These are phyloP conservation scores for Rubus idaeus DNA, from an alignment of 306 rosid species.

Conservation along the genomic window DNA sequence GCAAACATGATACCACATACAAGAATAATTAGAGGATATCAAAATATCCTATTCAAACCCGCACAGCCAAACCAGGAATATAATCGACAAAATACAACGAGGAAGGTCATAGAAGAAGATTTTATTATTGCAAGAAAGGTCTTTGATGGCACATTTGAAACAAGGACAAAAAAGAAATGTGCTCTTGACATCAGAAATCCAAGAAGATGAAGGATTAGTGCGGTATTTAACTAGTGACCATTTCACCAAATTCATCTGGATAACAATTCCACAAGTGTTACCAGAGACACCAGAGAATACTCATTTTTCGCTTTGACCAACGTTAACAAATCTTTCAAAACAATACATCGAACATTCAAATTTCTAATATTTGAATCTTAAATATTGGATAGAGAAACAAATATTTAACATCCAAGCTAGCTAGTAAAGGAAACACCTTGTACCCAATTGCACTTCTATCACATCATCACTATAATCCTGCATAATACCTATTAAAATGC, in stretches of 20 bases:
- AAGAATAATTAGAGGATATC: background rate
- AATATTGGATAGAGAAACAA: background rate
- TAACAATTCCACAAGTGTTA: background rate
- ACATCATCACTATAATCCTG: background rate
- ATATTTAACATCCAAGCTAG: background rate
- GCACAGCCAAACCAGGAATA: background rate
- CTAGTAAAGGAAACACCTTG: constrained; percentile 3
- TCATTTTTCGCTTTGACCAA: background rate
- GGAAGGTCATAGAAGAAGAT: background rate
- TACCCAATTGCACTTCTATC: constrained; percentile 10
- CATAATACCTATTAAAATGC: background rate
- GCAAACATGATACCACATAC: background rate
- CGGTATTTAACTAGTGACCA: background rate
- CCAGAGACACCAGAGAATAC: constrained; percentile 11
- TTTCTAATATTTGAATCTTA: background rate
- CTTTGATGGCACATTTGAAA: background rate
- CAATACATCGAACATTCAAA: background rate
- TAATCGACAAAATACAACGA: constrained; percentile 1
- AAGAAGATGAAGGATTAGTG: background rate
- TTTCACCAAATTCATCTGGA: constrained; percentile 12
- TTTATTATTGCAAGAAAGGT: background rate
- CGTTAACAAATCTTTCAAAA: background rate
- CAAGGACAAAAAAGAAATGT: background rate
- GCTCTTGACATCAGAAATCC: background rate
- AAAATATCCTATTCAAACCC: background rate